A percentile compares a stretch with the other conserved stretches of the same genome.
phyloP scores from a whole-genome alignment of 176 grass and related monocot species.

The Typha latifolia region DNA sequence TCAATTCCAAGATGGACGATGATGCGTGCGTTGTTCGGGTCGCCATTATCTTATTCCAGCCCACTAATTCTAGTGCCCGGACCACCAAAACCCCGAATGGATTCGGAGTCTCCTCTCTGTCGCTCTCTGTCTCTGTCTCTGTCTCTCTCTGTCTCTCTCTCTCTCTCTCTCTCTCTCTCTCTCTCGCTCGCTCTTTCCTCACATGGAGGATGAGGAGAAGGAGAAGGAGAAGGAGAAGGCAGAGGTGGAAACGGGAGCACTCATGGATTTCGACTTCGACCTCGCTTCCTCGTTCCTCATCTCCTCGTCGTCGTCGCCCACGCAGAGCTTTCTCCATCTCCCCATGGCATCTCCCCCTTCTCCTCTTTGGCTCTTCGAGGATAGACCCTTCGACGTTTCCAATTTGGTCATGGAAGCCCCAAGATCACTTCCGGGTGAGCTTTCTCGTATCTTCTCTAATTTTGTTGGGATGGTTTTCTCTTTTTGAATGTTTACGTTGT shows the following conservation, averaged over 20 bases:
- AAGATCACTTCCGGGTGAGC: not conserved
- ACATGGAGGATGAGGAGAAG: not conserved
- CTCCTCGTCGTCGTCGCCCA: slow-evolving; percentile 27
- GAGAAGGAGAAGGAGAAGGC: not conserved
- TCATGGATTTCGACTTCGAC: slow-evolving; percentile 11
- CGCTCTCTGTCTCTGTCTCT: no score
- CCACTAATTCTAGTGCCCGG: slow-evolving; percentile 7
- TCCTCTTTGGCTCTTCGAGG: slow-evolving; percentile 24
- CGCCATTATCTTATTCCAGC: slow-evolving; percentile 31
- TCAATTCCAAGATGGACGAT: no score
- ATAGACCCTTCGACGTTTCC: slow-evolving; percentile 62
- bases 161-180: not conserved
- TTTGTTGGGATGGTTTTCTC: not conserved
- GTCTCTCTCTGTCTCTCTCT: not conserved
- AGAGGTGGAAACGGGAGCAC: not conserved
- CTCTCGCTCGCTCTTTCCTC: not conserved
- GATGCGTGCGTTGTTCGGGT: no score
- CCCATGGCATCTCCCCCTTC: slow-evolving; percentile 2
- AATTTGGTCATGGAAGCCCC: slow-evolving; percentile 14
- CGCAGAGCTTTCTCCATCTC: slow-evolving; percentile 15
- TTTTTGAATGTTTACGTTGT: not conserved
- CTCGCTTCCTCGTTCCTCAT: slow-evolving; percentile 29
- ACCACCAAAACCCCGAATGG: slow-evolving; percentile 7
- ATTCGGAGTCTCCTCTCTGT: not conserved
- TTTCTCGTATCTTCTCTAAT: not conserved